Base-by-base conservation (phyloP, 805 yeast genomes). In the Yarrowia yakushimensis region DNA sequence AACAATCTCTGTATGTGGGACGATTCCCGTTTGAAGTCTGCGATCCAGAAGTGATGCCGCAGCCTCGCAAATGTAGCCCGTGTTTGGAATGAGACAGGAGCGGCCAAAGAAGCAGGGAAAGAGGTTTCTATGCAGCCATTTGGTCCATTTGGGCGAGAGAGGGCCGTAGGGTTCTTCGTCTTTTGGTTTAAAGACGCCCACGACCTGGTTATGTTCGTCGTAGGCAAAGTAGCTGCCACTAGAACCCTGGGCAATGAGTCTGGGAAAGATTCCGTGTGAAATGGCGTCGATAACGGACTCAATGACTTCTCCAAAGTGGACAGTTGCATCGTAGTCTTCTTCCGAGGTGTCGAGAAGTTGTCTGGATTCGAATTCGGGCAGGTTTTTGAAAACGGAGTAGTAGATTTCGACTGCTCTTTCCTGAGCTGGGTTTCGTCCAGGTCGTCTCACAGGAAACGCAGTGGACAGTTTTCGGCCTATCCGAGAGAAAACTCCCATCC, bases 111-210 rank as follows among this genome's bases (percentile, higher is more conserved):
- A 86, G 67, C 90, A 87, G 2, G 92, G 92, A 63, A 87, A 87
- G 65, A 87, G 78, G 27, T 86, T 87, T 66, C 91, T 71, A 69
- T 87, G 91, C 3, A 85, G 70, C 91, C 92, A 87, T 72, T 87
- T 87, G 1, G 88, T 82, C 90, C 91, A 85, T 70, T 87, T 87
- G 0, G 92, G 91, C 4, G 88, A 83, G 60, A 87, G 69, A 1
- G 90, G 89, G 0, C 91, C 92, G 69, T 87, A 87, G 0, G 91
- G 92, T 67, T 87, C 91, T 71, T 87, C 92, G 71, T 86, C 90
- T 69, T 85, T 86, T 4, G 92, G 92, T 70, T 87, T 87, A 76
- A 87, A 87, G 1, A 87, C 84, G 0, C 86, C 91, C 15, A 79
- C 79, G 12, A 78, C 78, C 42, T 73, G 67, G 33, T 73, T 71